Percentiles rank a stretch among this genome's conserved stretches.
These are phyloP conservation scores for Vicia sativa DNA, from an alignment of 306 rosid genomes.

Conservation along the genomic window DNA sequence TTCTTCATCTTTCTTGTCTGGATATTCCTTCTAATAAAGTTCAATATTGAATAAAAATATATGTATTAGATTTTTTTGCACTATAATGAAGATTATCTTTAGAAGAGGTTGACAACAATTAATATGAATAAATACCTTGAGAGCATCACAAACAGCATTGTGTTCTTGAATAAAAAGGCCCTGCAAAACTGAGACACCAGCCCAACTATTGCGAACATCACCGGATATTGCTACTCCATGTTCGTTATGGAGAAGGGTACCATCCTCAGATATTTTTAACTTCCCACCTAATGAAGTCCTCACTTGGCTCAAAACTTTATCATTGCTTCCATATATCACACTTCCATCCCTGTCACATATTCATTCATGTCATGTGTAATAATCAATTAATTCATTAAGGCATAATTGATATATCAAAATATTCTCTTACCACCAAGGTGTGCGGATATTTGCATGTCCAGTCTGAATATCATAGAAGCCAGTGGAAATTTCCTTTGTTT, in stretches of 20 bases:
- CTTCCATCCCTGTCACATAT: constrained; percentile 58
- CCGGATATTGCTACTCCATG: constrained; percentile 57
- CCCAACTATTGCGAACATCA: constrained; percentile 66
- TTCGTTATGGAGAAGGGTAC: constrained; percentile 44
- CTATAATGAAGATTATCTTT: no score
- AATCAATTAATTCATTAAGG: no score
- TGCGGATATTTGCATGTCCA: constrained; percentile 46
- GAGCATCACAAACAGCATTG: constrained; percentile 58
- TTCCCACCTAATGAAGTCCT: constrained; percentile 64
- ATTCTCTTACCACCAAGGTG: constrained; percentile 63
- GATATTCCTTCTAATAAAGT: constrained; percentile 45
- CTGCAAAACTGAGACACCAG: constrained; percentile 63
- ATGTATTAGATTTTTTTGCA: no score
- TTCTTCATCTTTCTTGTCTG: constrained; percentile 49
- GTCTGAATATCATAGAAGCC: constrained; percentile 49
- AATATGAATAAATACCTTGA: constrained; percentile 44
- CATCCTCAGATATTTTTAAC: constrained; percentile 52
- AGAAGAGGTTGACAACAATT: neutral
- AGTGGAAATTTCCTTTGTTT: constrained; percentile 55
- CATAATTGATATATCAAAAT: no score
- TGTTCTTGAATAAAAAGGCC: constrained; percentile 62
- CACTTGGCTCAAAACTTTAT: constrained; percentile 39
- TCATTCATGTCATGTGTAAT: neutral
- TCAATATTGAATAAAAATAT: neutral
- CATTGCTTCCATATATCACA: constrained; percentile 56